Evolutionary conservation across 345 rosid species (phyloP), one percentile per base, ranked within the genome.

Genomic region (Syzygium aqueum): DNA sequence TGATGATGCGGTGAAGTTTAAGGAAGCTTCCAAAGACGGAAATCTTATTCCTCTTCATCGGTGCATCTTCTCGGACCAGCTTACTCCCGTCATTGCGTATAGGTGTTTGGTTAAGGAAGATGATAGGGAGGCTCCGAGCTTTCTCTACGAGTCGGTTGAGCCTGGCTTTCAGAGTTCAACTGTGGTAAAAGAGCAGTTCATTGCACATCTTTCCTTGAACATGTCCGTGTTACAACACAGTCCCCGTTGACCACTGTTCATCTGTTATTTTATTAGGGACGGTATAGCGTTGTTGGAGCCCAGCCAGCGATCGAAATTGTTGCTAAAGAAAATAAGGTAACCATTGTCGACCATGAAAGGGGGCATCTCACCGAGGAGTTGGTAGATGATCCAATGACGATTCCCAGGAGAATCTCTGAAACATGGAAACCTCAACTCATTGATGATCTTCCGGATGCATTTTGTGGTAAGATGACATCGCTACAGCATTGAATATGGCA

Each of bases 101-200:
- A 94, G 99, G 54, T 97, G 99, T 90, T 85, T 97, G 89, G 99
- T 95, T n/a, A 90, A 90, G 87, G 98, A 93, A 89, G 96, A 96
- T 84, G 98, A 97, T 85, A 92, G 93, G 53, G 99, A 97, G 56
- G 93, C 96, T 84, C 98, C 99, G 1, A 95, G 98, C 89, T 97
- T 97, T 89, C 97, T 95, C 28, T 97, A 92, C 51, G 99, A 97
- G 90, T 92, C 99, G 2, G 97, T 95, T 25, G 94, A 96, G 91
- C 96, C 97, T 28, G 96, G 97, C 86, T 59, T 87, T 86, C 89
- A n/a, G 86, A 82, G 77, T 90, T 95, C 98, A 25, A 93, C 53
- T 85, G 93, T 96, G 85, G 99, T 96, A 93, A 91, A 93, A 91
- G 89, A 65, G 19, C 82, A 77, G 21, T 51, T 84, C 59, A 22